phyloP scores from a whole-genome alignment of 2,329 filamentous ascomycete genomes.

The Penicillium sp. region DNA sequence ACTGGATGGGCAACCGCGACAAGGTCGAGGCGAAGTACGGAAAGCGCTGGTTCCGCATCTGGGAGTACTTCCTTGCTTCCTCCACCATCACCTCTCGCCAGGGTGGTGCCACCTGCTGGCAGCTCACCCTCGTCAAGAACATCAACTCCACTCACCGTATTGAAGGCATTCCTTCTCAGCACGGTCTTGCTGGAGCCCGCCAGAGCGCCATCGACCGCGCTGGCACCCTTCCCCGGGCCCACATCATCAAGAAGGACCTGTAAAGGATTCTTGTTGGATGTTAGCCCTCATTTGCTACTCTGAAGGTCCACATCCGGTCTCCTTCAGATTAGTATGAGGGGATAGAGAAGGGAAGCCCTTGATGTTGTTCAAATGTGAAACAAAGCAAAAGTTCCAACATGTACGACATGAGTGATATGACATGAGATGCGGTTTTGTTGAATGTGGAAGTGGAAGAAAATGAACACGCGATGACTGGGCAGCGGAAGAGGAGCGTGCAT shows the following conservation, averaged over 20 bases:
- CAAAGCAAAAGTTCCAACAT: slow-evolving; percentile 1
- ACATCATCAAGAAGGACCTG: slow-evolving; percentile 33
- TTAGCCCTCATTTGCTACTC: background rate
- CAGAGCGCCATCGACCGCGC: slow-evolving; percentile 41
- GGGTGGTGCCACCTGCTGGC: slow-evolving; percentile 79
- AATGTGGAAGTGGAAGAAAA: background rate
- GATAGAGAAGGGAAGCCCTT: background rate
- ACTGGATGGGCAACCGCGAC: slow-evolving; percentile 92
- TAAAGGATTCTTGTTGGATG: slow-evolving; percentile 11
- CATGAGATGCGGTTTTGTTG: background rate
- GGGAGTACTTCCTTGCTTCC: slow-evolving; percentile 87
- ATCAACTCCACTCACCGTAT: slow-evolving; percentile 81
- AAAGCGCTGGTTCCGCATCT: slow-evolving; percentile 91
- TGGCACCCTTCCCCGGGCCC: slow-evolving; percentile 36
- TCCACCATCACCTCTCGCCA: slow-evolving; percentile 81
- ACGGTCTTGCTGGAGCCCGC: slow-evolving; percentile 64
- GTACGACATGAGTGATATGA: slow-evolving; percentile 11
- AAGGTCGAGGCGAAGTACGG: slow-evolving; percentile 96
- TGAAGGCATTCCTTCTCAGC: slow-evolving; percentile 68
- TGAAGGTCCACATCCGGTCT: background rate
- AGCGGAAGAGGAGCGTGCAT: background rate
- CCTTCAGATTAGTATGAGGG: background rate
- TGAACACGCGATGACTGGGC: background rate
- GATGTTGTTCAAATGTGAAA: slow-evolving; percentile 5
- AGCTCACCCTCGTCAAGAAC: slow-evolving; percentile 85